Percentiles rank a stretch among this genome's conserved stretches.
These are phyloP conservation scores for Dothideomycetes sp. DNA, from an alignment of 2,329 filamentous ascomycete genomes.

Conservation along the genomic window DNA sequence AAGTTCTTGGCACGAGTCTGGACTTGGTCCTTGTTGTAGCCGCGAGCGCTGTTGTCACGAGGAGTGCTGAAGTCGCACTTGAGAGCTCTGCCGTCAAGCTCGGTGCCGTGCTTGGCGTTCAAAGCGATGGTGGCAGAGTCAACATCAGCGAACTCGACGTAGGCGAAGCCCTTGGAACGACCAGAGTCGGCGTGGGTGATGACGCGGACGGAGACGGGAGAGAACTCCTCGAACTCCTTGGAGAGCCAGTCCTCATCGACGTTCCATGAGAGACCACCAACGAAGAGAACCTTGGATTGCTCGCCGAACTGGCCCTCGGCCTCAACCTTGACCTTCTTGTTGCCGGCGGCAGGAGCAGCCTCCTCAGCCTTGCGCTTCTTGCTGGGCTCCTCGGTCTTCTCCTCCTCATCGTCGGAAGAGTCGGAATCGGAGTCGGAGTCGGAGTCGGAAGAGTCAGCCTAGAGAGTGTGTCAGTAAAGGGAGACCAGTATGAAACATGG, in stretches of 20 bases:
- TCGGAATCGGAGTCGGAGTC: slow-evolving; percentile 18
- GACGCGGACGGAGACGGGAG: slow-evolving; percentile 63
- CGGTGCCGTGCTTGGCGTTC: slow-evolving; percentile 62
- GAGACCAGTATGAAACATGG: not conserved
- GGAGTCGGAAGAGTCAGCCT: slow-evolving; percentile 14
- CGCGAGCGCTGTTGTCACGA: slow-evolving; percentile 32
- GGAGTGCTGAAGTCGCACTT: slow-evolving; percentile 72
- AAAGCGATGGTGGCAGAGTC: slow-evolving; percentile 63
- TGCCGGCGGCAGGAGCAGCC: slow-evolving; percentile 39
- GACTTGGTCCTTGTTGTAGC: slow-evolving; percentile 44
- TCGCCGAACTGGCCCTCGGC: slow-evolving; percentile 31
- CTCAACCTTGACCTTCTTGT: slow-evolving; percentile 55
- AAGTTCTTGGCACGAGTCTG: slow-evolving; percentile 55
- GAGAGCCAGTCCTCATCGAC: slow-evolving; percentile 75
- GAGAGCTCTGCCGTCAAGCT: slow-evolving; percentile 64
- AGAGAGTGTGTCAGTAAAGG: not conserved
- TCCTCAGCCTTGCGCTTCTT: slow-evolving; percentile 31
- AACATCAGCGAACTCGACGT: slow-evolving; percentile 71
- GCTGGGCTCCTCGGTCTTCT: slow-evolving; percentile 32
- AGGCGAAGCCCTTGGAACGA: slow-evolving; percentile 84
- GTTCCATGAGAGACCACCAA: slow-evolving; percentile 85
- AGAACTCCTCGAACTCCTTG: slow-evolving; percentile 72
- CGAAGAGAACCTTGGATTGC: slow-evolving; percentile 64
- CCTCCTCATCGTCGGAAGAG: slow-evolving; percentile 31
- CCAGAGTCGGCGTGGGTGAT: slow-evolving; percentile 74